Percentiles rank a stretch among this genome's conserved stretches.
Evolutionary conservation across 768 basidiomycete species (phyloP).

Genomic region (Xanthoconium purpureum): DNA sequence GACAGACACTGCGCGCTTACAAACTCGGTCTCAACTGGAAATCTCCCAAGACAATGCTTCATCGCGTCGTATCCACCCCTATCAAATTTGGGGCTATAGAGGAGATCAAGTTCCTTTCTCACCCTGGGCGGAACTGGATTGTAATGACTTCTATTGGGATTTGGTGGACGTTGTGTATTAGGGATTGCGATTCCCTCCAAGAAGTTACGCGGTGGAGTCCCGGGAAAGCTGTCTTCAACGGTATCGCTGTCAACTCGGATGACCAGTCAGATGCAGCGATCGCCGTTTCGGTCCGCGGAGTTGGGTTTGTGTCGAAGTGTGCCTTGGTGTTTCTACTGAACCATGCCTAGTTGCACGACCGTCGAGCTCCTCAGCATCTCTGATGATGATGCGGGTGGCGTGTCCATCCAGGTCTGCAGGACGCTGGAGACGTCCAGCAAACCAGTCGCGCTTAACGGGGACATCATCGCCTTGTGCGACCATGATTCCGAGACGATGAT

Average conservation of each 20-base stretch:
- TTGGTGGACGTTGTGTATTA: constrained; percentile 57
- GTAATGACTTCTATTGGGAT: constrained; percentile 56
- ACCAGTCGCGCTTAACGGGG: constrained; percentile 49
- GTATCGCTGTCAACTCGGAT: constrained; percentile 49
- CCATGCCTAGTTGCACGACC: constrained; percentile 14
- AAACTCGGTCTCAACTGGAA: constrained; percentile 51
- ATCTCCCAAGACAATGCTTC: constrained; percentile 18
- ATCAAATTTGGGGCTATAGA: constrained; percentile 45
- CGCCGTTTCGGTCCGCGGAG: constrained; percentile 47
- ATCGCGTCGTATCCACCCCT: constrained; percentile 14
- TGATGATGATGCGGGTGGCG: constrained; percentile 1
- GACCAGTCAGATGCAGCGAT: constrained; percentile 43
- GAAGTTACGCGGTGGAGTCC: constrained; percentile 50
- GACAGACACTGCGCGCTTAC: constrained; percentile 42
- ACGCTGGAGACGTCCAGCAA: constrained; percentile 41
- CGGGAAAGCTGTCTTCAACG: constrained; percentile 50
- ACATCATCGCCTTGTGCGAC: constrained; percentile 54
- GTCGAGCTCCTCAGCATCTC: constrained; percentile 31
- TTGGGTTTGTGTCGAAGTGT: constrained; percentile 40
- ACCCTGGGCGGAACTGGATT: constrained; percentile 41
- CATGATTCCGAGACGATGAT: constrained; percentile 49
- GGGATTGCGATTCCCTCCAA: constrained; percentile 39
- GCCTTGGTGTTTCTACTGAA: constrained; percentile 12
- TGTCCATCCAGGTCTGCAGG: constrained; percentile 31
- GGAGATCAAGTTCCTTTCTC: constrained; percentile 53